Evolutionary conservation across 306 rosid genomes (phyloP).

Genomic region (Vicia faba): DNA sequence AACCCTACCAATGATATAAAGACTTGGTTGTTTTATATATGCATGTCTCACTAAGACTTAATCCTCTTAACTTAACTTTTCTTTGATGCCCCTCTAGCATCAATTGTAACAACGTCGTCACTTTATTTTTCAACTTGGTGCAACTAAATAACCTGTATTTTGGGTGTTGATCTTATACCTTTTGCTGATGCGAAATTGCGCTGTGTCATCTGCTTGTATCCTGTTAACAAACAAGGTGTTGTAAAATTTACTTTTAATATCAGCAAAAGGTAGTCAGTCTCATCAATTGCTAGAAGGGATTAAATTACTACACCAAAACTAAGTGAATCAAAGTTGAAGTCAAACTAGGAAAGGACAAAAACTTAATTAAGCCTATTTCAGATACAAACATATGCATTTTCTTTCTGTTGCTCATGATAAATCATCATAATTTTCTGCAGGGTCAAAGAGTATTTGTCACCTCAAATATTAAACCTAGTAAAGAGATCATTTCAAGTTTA

Average conservation of each 20-base stretch:
- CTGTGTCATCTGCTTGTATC: not conserved
- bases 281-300: constrained; percentile 21
- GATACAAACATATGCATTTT: constrained; percentile 29
- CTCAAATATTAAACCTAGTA: constrained; percentile 80
- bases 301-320: constrained; percentile 23
- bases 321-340: not conserved
- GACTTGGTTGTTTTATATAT: constrained; percentile 8
- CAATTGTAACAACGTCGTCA: not conserved
- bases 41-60: not conserved
- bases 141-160: not conserved
- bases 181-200: constrained; percentile 8
- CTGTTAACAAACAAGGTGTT: not conserved
- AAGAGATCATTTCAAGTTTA: constrained; percentile 67
- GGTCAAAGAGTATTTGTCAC: constrained; percentile 83
- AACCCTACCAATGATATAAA: constrained; percentile 3
- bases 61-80: not conserved
- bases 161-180: not conserved
- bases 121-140: not conserved
- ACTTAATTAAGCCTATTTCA: constrained; percentile 12
- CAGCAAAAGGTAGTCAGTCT: not conserved
- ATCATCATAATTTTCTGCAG: constrained; percentile 48
- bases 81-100: not conserved
- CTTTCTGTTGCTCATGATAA: constrained; percentile 32
- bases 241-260: not conserved
- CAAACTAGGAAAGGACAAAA: constrained; percentile 2